A percentile compares a stretch with the other conserved stretches of the same genome.
Evolutionary conservation across 169 alveolate species (phyloP).

Genomic region (Cystoisospora suis): DNA sequence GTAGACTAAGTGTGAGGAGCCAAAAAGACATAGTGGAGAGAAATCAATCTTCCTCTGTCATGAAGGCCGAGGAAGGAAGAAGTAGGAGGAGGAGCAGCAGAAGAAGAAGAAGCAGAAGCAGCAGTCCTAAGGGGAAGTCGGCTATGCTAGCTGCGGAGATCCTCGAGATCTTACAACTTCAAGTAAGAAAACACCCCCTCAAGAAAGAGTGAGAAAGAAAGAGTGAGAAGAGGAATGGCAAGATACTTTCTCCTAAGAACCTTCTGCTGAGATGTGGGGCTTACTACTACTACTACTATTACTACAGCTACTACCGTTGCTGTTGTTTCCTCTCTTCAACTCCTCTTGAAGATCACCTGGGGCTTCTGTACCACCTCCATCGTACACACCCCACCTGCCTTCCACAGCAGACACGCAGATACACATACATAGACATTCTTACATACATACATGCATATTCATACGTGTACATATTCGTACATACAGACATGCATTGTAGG

Average conservation of each 20-base stretch:
- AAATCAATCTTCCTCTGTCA: no score
- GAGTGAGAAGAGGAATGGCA: background rate
- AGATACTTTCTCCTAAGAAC: no score
- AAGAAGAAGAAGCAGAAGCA: background rate
- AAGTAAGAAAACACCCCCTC: background rate
- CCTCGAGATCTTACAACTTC: background rate
- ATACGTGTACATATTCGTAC: no score
- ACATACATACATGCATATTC: background rate
- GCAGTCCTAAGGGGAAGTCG: background rate
- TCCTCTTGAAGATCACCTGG: background rate
- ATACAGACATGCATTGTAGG: no score
- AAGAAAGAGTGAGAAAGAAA: background rate
- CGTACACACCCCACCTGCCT: background rate
- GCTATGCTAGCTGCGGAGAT: constrained; percentile 26
- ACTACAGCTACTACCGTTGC: background rate
- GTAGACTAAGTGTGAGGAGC: no score
- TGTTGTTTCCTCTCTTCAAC: background rate
- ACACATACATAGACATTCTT: background rate
- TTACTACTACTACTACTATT: no score
- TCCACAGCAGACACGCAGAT: background rate
- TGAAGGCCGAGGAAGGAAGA: no score
- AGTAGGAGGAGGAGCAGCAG: no score
- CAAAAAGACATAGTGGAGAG: no score
- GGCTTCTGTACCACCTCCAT: background rate
- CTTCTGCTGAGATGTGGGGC: no score